Evolutionary conservation across 2,329 filamentous ascomycete genomes (phyloP).

Genomic region (Periconia macrospinosa): DNA sequence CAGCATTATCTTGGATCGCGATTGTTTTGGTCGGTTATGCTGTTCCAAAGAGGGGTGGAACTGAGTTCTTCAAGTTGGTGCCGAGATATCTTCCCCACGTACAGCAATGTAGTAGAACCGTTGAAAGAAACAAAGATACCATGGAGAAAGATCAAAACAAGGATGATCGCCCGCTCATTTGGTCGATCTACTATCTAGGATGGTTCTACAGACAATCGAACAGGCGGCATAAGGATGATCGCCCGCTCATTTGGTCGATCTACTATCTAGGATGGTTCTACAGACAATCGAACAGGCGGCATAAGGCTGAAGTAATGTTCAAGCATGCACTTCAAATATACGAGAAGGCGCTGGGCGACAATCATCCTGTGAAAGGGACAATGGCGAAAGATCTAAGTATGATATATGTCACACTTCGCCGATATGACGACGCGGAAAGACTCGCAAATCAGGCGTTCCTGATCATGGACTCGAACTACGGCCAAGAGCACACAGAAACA

Average conservation of each 20-base stretch:
- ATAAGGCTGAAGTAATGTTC: constrained; percentile 15
- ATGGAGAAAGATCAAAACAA: neutral
- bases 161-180: neutral
- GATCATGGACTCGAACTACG: neutral
- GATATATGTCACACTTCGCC: too few species aligned
- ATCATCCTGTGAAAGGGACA: constrained; percentile 1
- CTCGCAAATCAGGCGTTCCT: neutral
- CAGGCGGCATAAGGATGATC: constrained; percentile 10
- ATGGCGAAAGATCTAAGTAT: too few species aligned
- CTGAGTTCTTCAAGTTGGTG: neutral
- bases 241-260: too few species aligned
- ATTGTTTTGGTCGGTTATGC: neutral
- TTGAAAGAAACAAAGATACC: neutral
- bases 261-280: neutral
- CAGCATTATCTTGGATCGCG: neutral
- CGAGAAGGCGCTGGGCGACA: constrained; percentile 14
- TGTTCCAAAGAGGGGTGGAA: neutral
- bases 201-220: neutral
- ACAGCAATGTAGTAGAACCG: neutral
- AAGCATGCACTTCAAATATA: constrained; percentile 13
- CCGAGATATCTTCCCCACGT: neutral
- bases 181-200: neutral
- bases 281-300: constrained; percentile 1
- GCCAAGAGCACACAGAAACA: too few species aligned
- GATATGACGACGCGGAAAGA: neutral